Evolutionary conservation across 108 stramenopile species (phyloP).

Genomic region (Skeletonema menzelii): DNA sequence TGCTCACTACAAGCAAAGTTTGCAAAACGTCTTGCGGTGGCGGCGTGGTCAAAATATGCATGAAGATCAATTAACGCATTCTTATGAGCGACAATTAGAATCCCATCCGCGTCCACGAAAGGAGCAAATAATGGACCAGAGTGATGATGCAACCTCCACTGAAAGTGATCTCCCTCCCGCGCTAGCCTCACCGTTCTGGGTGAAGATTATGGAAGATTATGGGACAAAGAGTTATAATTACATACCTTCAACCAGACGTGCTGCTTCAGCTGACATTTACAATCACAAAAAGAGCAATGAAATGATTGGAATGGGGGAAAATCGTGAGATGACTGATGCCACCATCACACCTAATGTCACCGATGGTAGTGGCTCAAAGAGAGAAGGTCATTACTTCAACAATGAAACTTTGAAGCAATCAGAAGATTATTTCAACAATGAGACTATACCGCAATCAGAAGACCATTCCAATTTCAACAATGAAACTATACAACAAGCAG

Average conservation of each 20-base stretch:
- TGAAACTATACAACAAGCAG: neutral
- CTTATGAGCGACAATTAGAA: too few species aligned
- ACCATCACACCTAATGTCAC: neutral
- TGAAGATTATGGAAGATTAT: conserved; percentile 26
- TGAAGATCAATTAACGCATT: too few species aligned
- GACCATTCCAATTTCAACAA: neutral
- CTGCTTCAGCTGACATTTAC: conserved; percentile 27
- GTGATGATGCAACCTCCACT: neutral
- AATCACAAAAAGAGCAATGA: neutral
- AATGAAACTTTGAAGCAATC: neutral
- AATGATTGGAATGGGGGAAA: neutral
- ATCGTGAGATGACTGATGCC: neutral
- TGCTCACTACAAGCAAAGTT: too few species aligned
- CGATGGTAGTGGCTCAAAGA: neutral
- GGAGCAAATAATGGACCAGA: too few species aligned
- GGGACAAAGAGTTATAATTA: conserved; percentile 35
- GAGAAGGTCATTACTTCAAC: neutral
- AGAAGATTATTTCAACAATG: neutral
- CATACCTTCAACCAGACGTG: conserved; percentile 36
- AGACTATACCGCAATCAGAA: neutral
- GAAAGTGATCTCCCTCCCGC: neutral
- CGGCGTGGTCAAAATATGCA: too few species aligned
- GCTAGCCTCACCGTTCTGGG: conserved; percentile 31
- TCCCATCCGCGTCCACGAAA: too few species aligned
- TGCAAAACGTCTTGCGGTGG: too few species aligned